phyloP scores from a whole-genome alignment of 345 rosid genomes.

The Eutrema heterophyllum region DNA sequence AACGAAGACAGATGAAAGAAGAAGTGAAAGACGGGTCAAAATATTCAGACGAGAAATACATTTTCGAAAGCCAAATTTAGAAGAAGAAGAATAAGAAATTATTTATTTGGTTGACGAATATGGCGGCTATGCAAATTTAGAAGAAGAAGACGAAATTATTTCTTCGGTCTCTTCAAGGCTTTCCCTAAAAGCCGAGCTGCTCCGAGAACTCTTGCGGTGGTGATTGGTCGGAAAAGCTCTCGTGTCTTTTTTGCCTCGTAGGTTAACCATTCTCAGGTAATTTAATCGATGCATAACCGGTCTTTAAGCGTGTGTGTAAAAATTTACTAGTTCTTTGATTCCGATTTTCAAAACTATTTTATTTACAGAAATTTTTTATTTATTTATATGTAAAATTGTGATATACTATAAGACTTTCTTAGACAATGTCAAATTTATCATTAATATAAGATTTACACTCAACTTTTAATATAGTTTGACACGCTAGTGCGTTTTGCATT shows the following conservation, averaged over 20 bases:
- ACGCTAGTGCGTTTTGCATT: too few species aligned
- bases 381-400: too few species aligned
- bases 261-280: constrained; percentile 28
- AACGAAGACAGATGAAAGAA: background rate
- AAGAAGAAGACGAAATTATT: background rate
- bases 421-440: too few species aligned
- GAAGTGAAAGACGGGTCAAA: background rate
- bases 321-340: background rate
- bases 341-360: too few species aligned
- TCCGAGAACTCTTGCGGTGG: constrained; percentile 25
- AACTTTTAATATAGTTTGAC: too few species aligned
- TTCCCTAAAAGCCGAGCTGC: constrained; percentile 19
- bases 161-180: background rate
- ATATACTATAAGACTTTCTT: too few species aligned
- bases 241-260: constrained; percentile 26
- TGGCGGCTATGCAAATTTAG: constrained; percentile 24
- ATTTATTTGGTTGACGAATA: constrained; percentile 5
- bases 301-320: background rate
- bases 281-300: background rate
- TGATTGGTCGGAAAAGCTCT: constrained; percentile 21
- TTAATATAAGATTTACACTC: too few species aligned
- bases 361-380: too few species aligned
- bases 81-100: background rate
- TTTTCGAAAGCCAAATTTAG: background rate
- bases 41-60: background rate